Conservation (phyloP, 257 asterid species). For the Penstemon davidsonii region DNA sequence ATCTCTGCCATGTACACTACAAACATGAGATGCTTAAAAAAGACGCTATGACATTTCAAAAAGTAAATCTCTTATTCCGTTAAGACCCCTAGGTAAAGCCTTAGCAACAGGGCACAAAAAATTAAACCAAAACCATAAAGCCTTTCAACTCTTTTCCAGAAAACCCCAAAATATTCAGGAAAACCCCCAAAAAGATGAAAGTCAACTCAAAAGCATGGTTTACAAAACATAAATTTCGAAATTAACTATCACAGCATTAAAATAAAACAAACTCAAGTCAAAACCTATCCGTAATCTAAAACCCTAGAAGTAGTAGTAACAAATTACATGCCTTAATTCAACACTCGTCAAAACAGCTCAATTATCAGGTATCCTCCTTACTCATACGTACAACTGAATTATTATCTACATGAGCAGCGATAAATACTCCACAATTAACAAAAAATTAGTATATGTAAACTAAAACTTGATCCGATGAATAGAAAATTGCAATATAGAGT, state of each 20-base stretch:
- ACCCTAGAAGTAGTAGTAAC: neutral
- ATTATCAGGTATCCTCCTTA: neutral
- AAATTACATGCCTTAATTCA: conserved; percentile 14
- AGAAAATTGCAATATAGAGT: neutral
- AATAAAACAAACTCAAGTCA: neutral
- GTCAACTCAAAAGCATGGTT: conserved; percentile 12
- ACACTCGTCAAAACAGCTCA: conserved; percentile 1
- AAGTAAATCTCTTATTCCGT: neutral
- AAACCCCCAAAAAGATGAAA: conserved; percentile 7
- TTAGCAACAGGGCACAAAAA: neutral
- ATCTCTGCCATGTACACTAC: neutral
- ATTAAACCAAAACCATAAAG: neutral
- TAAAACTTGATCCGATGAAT: neutral
- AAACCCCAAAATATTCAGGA: neutral
- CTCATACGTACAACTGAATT: neutral
- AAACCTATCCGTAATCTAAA: neutral
- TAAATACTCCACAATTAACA: neutral
- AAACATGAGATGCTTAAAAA: neutral
- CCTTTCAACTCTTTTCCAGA: neutral
- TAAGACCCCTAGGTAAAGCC: neutral
- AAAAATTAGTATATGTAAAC: neutral
- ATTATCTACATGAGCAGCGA: neutral
- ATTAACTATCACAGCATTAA: neutral
- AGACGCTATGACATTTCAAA: neutral
- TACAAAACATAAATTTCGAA: neutral